phyloP scores from a whole-genome alignment of 2,329 filamentous ascomycete species.

The Fulvia fulva region DNA sequence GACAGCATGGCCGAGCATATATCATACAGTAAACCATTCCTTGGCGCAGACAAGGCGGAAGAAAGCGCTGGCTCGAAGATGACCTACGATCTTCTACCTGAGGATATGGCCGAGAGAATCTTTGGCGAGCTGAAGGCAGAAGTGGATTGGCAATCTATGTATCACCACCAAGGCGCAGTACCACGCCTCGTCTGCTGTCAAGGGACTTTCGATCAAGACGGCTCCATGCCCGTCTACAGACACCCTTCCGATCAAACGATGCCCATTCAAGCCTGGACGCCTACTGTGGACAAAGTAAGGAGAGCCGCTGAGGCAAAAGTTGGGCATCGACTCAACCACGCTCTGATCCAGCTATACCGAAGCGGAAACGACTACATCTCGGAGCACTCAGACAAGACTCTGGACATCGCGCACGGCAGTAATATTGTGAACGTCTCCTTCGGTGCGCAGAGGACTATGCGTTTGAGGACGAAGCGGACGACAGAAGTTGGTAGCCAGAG shows the following conservation, averaged over 20 bases:
- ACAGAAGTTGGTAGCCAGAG: slow-evolving; percentile 28
- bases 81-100: slow-evolving; percentile 64
- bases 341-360: slow-evolving; percentile 90
- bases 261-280: slow-evolving; percentile 69
- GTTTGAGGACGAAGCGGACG: slow-evolving; percentile 73
- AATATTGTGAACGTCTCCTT: slow-evolving; percentile 90
- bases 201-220: slow-evolving; percentile 70
- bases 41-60: slow-evolving; percentile 25
- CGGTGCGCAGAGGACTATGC: slow-evolving; percentile 88
- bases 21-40: slow-evolving; percentile 17
- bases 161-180: slow-evolving; percentile 84
- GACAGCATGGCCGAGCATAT: neutral
- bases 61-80: slow-evolving; percentile 71
- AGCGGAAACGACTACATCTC: slow-evolving; percentile 85
- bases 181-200: slow-evolving; percentile 89
- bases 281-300: slow-evolving; percentile 66
- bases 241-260: slow-evolving; percentile 89
- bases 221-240: slow-evolving; percentile 83
- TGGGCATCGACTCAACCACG: slow-evolving; percentile 83
- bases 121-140: slow-evolving; percentile 71
- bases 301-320: slow-evolving; percentile 65
- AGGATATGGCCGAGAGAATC: slow-evolving; percentile 47
- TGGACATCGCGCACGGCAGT: slow-evolving; percentile 78
- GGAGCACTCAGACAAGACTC: slow-evolving; percentile 93
- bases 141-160: slow-evolving; percentile 86